phyloP scores from a whole-genome alignment of 495 filamentous ascomycete species.

The Poronia punctata region DNA sequence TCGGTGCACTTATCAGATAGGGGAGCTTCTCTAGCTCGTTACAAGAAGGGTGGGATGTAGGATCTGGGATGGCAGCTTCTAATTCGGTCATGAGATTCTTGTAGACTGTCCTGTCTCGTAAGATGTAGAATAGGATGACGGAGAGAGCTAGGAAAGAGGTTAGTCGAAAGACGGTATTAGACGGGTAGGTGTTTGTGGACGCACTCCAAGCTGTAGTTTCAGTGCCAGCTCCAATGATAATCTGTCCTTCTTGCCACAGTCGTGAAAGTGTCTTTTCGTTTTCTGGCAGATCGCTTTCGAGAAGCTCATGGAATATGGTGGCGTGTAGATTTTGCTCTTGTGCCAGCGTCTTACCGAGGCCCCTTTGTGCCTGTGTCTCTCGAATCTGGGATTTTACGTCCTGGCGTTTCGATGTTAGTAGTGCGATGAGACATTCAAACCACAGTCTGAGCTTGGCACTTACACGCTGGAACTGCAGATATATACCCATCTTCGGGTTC shows the following conservation, averaged over 20 bases:
- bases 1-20: too few species aligned
- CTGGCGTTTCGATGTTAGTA: too few species aligned
- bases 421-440: too few species aligned
- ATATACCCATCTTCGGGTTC: too few species aligned
- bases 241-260: slow-evolving; percentile 34
- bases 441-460: too few species aligned
- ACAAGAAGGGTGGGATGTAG: slow-evolving; percentile 24
- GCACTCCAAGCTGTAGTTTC: slow-evolving; percentile 34
- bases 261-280: slow-evolving; percentile 27
- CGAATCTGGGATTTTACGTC: background rate
- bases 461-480: too few species aligned
- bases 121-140: too few species aligned
- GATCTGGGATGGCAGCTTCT: slow-evolving; percentile 20
- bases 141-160: too few species aligned
- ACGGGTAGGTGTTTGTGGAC: slow-evolving; percentile 30
- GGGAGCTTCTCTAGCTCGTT: slow-evolving; percentile 43
- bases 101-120: too few species aligned
- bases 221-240: slow-evolving; percentile 35
- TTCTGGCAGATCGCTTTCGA: slow-evolving; percentile 33
- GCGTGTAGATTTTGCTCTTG: background rate
- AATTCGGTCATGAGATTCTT: too few species aligned
- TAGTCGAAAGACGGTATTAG: slow-evolving; percentile 19
- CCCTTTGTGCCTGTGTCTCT: background rate
- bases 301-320: slow-evolving; percentile 35
- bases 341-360: background rate